Percentiles rank a stretch among this genome's conserved stretches.
phyloP scores from a whole-genome alignment of 306 rosid species.

The Prinsepia uniflora region DNA sequence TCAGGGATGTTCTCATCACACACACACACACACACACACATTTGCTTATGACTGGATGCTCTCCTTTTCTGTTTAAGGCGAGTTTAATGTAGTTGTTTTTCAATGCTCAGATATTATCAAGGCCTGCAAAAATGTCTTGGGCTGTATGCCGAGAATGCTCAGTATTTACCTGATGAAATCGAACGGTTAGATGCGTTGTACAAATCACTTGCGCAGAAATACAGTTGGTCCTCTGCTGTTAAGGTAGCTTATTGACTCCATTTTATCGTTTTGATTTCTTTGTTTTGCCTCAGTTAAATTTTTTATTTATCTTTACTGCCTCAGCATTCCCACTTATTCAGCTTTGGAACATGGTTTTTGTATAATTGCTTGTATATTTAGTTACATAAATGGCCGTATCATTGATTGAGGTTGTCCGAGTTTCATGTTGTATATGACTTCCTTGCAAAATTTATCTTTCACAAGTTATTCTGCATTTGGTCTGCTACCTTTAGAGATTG shows the following conservation, averaged over 20 bases:
- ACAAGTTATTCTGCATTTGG: not conserved
- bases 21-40: not conserved
- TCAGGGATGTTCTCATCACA: too few relatives aligned
- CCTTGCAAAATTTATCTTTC: not conserved
- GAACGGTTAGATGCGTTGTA: conserved; percentile 67
- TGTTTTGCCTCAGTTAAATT: too few relatives aligned
- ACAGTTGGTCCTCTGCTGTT: conserved; percentile 90
- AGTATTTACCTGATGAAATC: conserved; percentile 63
- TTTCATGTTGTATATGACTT: not conserved
- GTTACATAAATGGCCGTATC: too few relatives aligned
- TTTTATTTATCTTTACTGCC: not conserved
- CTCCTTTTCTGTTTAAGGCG: not conserved
- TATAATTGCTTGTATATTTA: not conserved
- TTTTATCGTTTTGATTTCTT: not conserved
- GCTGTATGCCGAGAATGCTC: conserved; percentile 58
- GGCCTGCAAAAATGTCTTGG: conserved; percentile 94
- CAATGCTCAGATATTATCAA: conserved; percentile 67
- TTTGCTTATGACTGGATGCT: not conserved
- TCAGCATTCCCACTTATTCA: not conserved
- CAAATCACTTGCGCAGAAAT: conserved; percentile 64
- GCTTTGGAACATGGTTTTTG: not conserved
- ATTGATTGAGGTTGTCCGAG: not conserved
- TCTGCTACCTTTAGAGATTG: not conserved
- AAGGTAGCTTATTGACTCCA: conserved; percentile 45
- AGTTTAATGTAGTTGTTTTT: conserved; percentile 20